Percentiles rank a stretch among this genome's conserved stretches.
These are phyloP conservation scores for Globisporangium spiculum DNA, from an alignment of 352 stramenopile genomes.

Conservation along the genomic window DNA sequence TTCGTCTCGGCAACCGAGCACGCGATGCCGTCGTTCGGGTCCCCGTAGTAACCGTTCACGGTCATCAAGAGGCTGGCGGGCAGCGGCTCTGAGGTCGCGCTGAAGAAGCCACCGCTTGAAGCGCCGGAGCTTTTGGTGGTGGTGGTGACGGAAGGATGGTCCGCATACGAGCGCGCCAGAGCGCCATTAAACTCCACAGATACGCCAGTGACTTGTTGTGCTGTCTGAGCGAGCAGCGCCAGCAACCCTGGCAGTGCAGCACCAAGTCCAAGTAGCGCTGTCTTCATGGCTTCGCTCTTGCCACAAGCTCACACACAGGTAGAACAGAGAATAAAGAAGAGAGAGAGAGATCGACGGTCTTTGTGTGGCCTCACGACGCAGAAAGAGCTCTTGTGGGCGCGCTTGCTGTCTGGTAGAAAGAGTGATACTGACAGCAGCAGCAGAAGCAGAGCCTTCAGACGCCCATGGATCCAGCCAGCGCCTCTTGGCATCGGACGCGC, in stretches of 20 bases:
- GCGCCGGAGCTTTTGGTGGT: background rate
- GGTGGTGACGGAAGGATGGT: background rate
- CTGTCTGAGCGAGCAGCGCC: background rate
- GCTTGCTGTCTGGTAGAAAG: background rate
- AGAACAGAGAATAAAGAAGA: no score
- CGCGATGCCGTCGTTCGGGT: slow-evolving; percentile 7
- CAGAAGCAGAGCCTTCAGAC: background rate
- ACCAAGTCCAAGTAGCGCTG: background rate
- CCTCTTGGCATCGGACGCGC: background rate
- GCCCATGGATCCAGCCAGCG: background rate
- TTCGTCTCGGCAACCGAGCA: slow-evolving; percentile 12
- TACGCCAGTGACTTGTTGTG: background rate
- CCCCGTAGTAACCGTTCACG: slow-evolving; percentile 15
- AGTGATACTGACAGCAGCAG: background rate
- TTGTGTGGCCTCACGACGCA: no score
- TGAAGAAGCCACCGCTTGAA: slow-evolving; percentile 1
- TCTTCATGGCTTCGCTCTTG: slow-evolving; percentile 2
- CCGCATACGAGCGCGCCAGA: slow-evolving; percentile 11
- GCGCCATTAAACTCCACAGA: slow-evolving; percentile 12
- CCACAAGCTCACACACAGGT: no score
- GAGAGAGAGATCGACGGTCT: no score
- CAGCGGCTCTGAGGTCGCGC: slow-evolving; percentile 1
- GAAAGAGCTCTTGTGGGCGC: background rate
- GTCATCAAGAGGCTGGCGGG: slow-evolving; percentile 13
- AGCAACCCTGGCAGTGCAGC: background rate